A percentile compares a stretch with the other conserved stretches of the same genome.
Conservation (phyloP, 805 yeast genomes). For the Kluyveromyces nonfermentans region DNA sequence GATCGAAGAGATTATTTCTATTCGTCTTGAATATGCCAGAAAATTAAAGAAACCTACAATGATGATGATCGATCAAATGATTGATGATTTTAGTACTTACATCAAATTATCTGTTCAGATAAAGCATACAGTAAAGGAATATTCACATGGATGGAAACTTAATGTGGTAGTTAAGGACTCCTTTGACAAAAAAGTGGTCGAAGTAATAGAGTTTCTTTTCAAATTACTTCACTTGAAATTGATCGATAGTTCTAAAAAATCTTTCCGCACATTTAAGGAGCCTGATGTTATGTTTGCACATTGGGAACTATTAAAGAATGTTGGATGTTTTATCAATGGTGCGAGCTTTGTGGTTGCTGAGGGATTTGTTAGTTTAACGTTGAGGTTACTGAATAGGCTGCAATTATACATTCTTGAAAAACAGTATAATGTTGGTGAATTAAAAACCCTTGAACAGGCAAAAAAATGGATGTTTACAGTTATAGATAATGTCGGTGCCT, state of each 20-base stretch:
- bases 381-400: conserved; percentile 59
- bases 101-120: conserved; percentile 67
- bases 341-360: conserved; percentile 77
- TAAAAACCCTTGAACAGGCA: conserved; percentile 33
- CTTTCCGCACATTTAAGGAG: conserved; percentile 79
- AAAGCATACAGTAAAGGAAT: conserved; percentile 55
- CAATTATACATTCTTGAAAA: conserved; percentile 66
- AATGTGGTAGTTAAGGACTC: conserved; percentile 52
- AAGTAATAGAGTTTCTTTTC: conserved; percentile 65
- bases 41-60: conserved; percentile 77
- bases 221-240: conserved; percentile 66
- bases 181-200: conserved; percentile 58
- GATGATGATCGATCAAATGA: conserved; percentile 93
- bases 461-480: conserved; percentile 60
- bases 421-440: conserved; percentile 48
- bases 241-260: conserved; percentile 60
- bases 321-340: conserved; percentile 71
- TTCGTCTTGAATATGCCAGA: conserved; percentile 68
- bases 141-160: conserved; percentile 59
- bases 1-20: conserved; percentile 66
- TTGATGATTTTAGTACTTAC: conserved; percentile 74
- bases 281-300: conserved; percentile 82
- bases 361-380: conserved; percentile 56
- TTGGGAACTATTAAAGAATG: conserved; percentile 67
- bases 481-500: conserved; percentile 60